Evolutionary conservation across 176 grass and related monocot genomes (phyloP), one percentile per base, ranked within the genome.

Genomic region (Tillandsia fasciculata): DNA sequence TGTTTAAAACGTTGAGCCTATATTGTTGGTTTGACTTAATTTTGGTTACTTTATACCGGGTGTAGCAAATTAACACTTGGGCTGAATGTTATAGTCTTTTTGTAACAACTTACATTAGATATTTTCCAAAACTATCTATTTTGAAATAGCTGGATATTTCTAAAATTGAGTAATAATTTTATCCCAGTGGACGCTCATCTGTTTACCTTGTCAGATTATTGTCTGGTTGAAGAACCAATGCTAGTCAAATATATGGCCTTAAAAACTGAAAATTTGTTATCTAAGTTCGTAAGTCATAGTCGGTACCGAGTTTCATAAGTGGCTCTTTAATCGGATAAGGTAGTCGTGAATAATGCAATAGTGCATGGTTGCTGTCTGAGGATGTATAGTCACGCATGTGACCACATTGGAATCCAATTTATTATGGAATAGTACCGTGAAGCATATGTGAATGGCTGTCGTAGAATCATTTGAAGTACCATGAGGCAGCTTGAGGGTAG

Each of bases 11-110:
- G 2, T 61, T 61, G 56, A 9, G 15, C 56, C 56, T 61, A 61
- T 18, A 20, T 61, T 61, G 56, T 61, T 61, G 56, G 56, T 5
- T 61, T 61, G 56, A 61, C 22, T 61, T 61, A 15, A 61, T 61
- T 15, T 9, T 61, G 15, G n/a, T 22, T 61, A 61, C 8, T 61
- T 15, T 61, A 10, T 61, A 18, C 22, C 13, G 15, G n/a, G 22
- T 18, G 3, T 61, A 61, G n/a, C 22, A 18, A 61, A 20, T 23
- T 61, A 20, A 12, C 8, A 57, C 13, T 14, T 57, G 53, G 13
- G 17, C 13, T 15, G 53, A 57, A 57, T 57, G 53, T 18, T 57
- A n/a, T 57, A 7, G 53, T 15, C 17, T 57, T n/a, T 57, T 57
- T 4, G 17, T 15, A 57, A 61, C 10, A 61, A 61, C 15, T 22